These are phyloP conservation scores for Parmales sp. DNA, from an alignment of 108 stramenopile species.

Conservation along the genomic window DNA sequence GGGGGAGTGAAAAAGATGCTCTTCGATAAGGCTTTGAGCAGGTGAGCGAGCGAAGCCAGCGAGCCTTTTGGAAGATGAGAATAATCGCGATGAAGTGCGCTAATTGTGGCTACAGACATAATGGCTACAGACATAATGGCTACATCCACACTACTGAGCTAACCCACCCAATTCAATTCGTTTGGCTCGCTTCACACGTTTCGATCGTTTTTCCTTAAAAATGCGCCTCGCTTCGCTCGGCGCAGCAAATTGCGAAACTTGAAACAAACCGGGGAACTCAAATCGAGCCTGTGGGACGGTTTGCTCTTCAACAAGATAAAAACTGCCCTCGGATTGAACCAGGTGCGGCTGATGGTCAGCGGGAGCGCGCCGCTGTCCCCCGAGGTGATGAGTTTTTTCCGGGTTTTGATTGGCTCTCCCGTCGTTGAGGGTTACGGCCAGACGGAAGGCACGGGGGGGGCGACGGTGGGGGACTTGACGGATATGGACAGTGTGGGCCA, in stretches of 20 bases:
- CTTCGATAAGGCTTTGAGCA: neutral
- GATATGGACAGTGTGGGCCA: conserved; percentile 79
- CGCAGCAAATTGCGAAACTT: neutral
- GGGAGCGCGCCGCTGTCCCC: conserved; percentile 84
- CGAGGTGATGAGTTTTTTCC: conserved; percentile 81
- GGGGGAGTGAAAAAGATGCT: conserved; percentile 15
- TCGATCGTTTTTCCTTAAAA: too few relatives aligned
- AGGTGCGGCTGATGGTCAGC: conserved; percentile 67
- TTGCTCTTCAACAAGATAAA: conserved; percentile 87
- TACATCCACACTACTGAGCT: too few relatives aligned
- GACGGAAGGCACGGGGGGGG: conserved; percentile 80
- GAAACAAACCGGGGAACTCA: conserved; percentile 36
- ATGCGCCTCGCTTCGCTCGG: too few relatives aligned
- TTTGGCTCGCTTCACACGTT: too few relatives aligned
- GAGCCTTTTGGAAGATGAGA: too few relatives aligned
- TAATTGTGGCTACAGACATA: too few relatives aligned
- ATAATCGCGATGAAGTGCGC: too few relatives aligned
- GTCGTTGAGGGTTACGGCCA: conserved; percentile 94
- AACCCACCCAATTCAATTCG: too few relatives aligned
- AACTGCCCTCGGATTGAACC: conserved; percentile 75
- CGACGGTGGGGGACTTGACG: conserved; percentile 47
- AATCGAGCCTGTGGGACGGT: conserved; percentile 76
- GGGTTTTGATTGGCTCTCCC: conserved; percentile 73
- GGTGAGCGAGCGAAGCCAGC: too few relatives aligned
- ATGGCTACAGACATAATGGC: too few relatives aligned